These are phyloP conservation scores for Medicago lupulina DNA, from an alignment of 306 rosid species.

Conservation along the genomic window DNA sequence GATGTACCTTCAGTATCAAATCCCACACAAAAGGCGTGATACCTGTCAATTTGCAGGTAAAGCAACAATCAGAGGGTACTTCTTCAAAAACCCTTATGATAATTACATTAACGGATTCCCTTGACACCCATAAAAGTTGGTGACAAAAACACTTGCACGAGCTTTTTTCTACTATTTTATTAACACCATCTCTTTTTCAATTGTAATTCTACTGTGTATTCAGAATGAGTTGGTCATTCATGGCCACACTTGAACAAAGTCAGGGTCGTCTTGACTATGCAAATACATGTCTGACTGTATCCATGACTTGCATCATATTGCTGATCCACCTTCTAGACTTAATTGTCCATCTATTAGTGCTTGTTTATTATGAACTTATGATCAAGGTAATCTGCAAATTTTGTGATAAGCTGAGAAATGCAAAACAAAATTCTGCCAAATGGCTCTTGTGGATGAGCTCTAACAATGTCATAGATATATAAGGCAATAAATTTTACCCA, in stretches of 20 bases:
- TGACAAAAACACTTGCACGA: conserved; percentile 19
- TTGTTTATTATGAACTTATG: conserved; percentile 32
- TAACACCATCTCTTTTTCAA: conserved; percentile 17
- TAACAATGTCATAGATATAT: conserved; percentile 9
- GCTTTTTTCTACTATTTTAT: conserved; percentile 13
- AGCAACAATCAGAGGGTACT: conserved; percentile 42
- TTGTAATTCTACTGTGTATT: conserved; percentile 24
- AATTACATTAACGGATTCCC: conserved; percentile 35
- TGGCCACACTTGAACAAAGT: conserved; percentile 18
- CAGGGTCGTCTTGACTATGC: conserved; percentile 12
- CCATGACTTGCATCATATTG: conserved; percentile 31
- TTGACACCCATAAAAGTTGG: background rate
- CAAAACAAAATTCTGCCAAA: background rate
- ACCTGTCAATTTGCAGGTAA: conserved; percentile 63
- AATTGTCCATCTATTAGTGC: conserved; percentile 33
- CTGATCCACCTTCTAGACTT: conserved; percentile 36
- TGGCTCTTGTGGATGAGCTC: background rate
- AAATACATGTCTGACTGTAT: conserved; percentile 17
- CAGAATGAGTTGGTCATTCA: conserved; percentile 35
- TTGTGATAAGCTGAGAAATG: conserved; percentile 25
- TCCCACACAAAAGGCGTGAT: conserved; percentile 98
- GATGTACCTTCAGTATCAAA: conserved; percentile 85
- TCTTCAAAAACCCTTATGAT: conserved; percentile 16
- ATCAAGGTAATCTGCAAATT: conserved; percentile 25
- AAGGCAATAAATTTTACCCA: conserved; percentile 18